Base-by-base conservation (phyloP, 257 asterid species). In the Solanum ossicruentum region DNA sequence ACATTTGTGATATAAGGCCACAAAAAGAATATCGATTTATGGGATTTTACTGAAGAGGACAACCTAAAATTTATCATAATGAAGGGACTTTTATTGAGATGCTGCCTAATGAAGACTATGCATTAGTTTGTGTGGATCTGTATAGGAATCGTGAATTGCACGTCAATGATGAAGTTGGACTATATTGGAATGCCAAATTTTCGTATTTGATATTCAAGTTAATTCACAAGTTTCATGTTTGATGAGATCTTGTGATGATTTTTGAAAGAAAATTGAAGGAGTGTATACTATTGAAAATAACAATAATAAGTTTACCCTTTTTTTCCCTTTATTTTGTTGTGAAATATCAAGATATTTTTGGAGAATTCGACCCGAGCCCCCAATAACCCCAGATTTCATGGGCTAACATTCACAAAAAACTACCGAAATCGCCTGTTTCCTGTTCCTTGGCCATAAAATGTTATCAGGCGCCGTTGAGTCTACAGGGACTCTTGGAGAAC, bases 1-100 rank as follows among this genome's bases (percentile, higher is more conserved):
- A 88, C 67, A 20, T 90, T 85, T 43, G 45, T 88, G 0, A 90
- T 85, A 8, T 54, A 17, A 13, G 92, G 93, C 4, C 88, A 87
- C 12, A 89, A 56, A 83, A 86, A 88, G 12, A 36, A 65, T 0
- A 92, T 91, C 21, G 66, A 66, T 6, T 10, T 93, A 72, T 93
- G 97, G 94, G 97, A 94, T 83, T 75, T 90, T 7, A 93, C 92
- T 0, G 88, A 89, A 13, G 88, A 84, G 3, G 86, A 49, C 8
- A 57, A 57, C 18, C 92, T 1, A 92, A 72, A 71, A 87, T 56
- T 17, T 90, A 90, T 16, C 89, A 89, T 0, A 57, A 63, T 17
- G 87, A 87, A 10, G 28, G n/a, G 0, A 79, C 86, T 8, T 90
- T 67, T 85, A 82, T 92, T 54, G 91, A 91, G 23, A 85, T 89